Evolutionary conservation across 139 green algal species (phyloP), one percentile per base, ranked within the genome.

Genomic region (Micractinium conductrix): DNA sequence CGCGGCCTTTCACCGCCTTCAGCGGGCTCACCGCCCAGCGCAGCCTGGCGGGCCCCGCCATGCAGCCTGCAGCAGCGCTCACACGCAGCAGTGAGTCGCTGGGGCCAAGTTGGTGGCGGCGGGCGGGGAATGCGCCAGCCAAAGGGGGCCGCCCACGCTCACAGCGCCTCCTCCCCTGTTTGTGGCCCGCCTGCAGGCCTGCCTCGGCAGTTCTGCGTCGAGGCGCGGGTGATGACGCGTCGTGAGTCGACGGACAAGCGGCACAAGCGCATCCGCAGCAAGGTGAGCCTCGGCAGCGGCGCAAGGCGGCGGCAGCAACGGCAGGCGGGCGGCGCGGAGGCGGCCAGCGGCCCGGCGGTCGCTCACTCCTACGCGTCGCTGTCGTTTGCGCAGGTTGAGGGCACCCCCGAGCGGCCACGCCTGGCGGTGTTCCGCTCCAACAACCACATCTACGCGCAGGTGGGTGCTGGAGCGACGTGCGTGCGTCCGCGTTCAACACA

Each of bases 361-460:
- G 19, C 58, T 35, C 58, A 21, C 58, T 21, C 26, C 58, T 37
- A 58, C 26, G 10, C 24, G 10, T 2, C 21, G 14, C 8, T 43
- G 67, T 74, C 14, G 19, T 35, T 5, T 71, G 17, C n/a, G 69
- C 93, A 99, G 96, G 84, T 99, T 4, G 89, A 80, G 43, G 97
- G 97, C 79, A 97, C 94, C 26, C 33, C 91, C 7, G 96, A 99
- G 86, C 85, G 97, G 28, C 97, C 97, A 19, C 92, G 97, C 42
- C 88, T 99, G 55, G 92, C 94, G 12, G 96, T 99, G 10, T 99
- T 94, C 94, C 89, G 95, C 50, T 99, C 96, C 38, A 99, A 98
- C 91, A 91, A 98, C 83, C 95, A 99, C 92, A 98, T 99, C 53
- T 99, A 99, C 85, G 96, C 92, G 35, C 97, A 99, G 93, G 95